Evolutionary conservation across 768 basidiomycete genomes (phyloP).

Genomic region (Pisolithus orientalis): DNA sequence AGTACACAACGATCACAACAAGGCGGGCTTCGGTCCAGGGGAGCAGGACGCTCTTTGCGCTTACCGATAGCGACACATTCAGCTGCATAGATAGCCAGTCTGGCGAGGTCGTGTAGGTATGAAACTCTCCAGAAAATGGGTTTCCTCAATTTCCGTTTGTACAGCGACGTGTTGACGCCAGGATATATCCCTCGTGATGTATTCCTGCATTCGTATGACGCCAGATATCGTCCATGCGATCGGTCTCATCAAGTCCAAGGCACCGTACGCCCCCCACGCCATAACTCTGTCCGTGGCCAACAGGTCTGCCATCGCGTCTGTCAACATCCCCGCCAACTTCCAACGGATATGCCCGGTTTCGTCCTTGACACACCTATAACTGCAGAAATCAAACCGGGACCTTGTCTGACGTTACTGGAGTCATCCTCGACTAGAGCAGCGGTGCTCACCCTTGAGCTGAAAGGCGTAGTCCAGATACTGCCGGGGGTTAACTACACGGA

Average conservation of each 20-base stretch:
- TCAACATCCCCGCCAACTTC: constrained; percentile 50
- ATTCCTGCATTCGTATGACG: constrained; percentile 55
- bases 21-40: constrained; percentile 6
- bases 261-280: constrained; percentile 60
- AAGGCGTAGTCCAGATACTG: constrained; percentile 37
- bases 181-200: constrained; percentile 57
- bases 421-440: constrained; percentile 44
- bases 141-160: constrained; percentile 27
- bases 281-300: constrained; percentile 52
- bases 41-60: constrained; percentile 37
- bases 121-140: constrained; percentile 66
- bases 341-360: constrained; percentile 29
- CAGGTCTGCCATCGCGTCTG: constrained; percentile 44
- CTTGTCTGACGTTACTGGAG: constrained; percentile 39
- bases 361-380: constrained; percentile 24
- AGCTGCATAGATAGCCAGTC: constrained; percentile 41
- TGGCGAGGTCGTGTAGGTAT: constrained; percentile 62
- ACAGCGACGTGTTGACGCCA: neutral
- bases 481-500: constrained; percentile 41
- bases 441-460: constrained; percentile 44
- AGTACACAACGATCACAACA: constrained; percentile 49
- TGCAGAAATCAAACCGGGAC: constrained; percentile 3
- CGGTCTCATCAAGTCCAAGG: constrained; percentile 22
- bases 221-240: constrained; percentile 43
- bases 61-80: constrained; percentile 58